Evolutionary conservation across 306 rosid genomes (phyloP), one percentile per base, ranked within the genome.

Genomic region (Cucurbita ficifolia): DNA sequence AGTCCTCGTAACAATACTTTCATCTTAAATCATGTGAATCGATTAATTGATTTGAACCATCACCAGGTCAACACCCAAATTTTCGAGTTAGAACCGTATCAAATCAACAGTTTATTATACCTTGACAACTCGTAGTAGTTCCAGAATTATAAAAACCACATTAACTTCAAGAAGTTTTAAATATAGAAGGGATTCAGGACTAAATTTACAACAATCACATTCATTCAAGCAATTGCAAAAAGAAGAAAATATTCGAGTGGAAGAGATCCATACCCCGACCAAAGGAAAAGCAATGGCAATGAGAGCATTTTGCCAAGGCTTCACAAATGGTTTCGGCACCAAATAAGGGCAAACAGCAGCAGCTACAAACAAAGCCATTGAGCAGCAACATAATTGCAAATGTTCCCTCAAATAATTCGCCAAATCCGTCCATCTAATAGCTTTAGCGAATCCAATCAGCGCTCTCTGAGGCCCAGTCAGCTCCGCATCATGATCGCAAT

Each of bases 281-380:
- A 90, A 86, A 79, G 98, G 96, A 72, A 90, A 94, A 4, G 88
- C 97, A 5, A 87, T 9, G 75, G 71, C 33, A 43, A 94, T 82
- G 86, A 90, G 80, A 49, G 97, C 75, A 40, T 86, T 90, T 63
- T 94, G 98, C 18, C 86, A 8, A 58, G 85, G 89, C 82, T 85
- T 90, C 78, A 77, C 77, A 52, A 83, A 55, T 2, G 83, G 85
- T 78, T 84, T 94, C 8, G 94, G 97, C 71, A 86, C 73, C 60
- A 85, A 21, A 69, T 87, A 81, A 68, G 98, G 98, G 80, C 88
- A 94, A 78, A 86, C 88, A 7, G 90, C 94, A 33, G 98, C 89
- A 38, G 89, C 83, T 0, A 94, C 87, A 24, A 94, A 86, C 22
- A 94, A 70, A 33, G 87, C 90, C 0, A 96, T 14, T 43, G 98